phyloP scores from a whole-genome alignment of 2,329 filamentous ascomycete species.

The Trichoderma pleuroti region DNA sequence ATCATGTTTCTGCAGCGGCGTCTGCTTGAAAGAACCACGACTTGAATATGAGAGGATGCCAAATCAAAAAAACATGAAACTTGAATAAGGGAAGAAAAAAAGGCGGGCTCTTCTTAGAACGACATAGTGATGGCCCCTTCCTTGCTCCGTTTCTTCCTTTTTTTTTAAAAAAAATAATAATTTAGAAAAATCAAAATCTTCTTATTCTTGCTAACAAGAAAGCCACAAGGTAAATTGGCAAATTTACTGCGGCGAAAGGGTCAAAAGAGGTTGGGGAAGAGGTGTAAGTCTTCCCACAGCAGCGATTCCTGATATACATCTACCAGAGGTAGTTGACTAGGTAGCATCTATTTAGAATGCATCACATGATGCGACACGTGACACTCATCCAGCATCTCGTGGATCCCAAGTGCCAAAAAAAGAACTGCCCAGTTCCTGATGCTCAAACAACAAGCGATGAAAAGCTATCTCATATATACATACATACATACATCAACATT shows the following conservation, averaged over 20 bases:
- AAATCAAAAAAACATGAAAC: background rate
- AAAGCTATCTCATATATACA: background rate
- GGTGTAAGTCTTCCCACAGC: background rate
- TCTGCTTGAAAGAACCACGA: background rate
- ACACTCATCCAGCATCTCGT: background rate
- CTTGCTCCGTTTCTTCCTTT: background rate
- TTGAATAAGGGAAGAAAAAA: background rate
- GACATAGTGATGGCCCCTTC: background rate
- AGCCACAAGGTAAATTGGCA: background rate
- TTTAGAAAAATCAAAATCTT: too few relatives aligned
- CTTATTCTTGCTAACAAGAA: background rate
- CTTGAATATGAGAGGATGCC: background rate
- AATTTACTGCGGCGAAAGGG: background rate
- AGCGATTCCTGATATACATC: background rate
- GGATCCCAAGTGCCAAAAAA: background rate
- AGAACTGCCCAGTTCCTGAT: background rate
- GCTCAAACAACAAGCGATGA: background rate
- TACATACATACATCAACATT: background rate
- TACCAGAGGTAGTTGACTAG: background rate
- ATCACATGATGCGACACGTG: background rate
- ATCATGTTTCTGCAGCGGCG: conserved; percentile 22
- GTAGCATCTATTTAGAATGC: background rate
- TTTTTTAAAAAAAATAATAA: too few relatives aligned
- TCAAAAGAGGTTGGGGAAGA: background rate
- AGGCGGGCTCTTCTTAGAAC: background rate